phyloP scores from a whole-genome alignment of 371 early-diverging fungal species.

The Apophysomyces variabilis region DNA sequence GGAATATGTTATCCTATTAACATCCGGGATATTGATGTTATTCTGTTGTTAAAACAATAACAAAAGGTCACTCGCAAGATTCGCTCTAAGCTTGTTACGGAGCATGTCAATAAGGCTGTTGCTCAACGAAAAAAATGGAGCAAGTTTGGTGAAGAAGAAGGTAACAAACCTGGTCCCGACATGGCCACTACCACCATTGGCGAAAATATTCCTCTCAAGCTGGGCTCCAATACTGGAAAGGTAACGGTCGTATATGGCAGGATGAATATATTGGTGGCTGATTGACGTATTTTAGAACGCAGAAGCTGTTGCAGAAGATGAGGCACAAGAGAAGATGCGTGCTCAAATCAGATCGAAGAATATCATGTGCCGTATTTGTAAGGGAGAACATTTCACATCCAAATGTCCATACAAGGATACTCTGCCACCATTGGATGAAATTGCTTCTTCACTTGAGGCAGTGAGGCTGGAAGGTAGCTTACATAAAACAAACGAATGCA shows the following conservation, averaged over 20 bases:
- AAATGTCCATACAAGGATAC: slow-evolving; percentile 98
- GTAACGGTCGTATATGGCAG: slow-evolving; percentile 22
- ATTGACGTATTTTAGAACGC: slow-evolving; percentile 35
- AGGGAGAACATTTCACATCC: slow-evolving; percentile 94
- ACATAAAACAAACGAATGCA: neutral
- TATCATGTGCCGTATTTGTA: slow-evolving; percentile 96
- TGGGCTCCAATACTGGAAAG: slow-evolving; percentile 68
- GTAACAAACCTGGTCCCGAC: slow-evolving; percentile 84
- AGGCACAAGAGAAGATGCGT: slow-evolving; percentile 47
- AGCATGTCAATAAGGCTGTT: slow-evolving; percentile 87
- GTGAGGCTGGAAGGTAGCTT: slow-evolving; percentile 42
- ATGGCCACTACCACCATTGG: slow-evolving; percentile 87
- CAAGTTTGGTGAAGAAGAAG: slow-evolving; percentile 82
- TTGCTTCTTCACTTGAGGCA: slow-evolving; percentile 49
- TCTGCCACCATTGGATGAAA: slow-evolving; percentile 73
- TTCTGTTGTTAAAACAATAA: neutral
- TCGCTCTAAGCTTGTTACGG: slow-evolving; percentile 77
- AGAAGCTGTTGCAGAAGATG: slow-evolving; percentile 64
- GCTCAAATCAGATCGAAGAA: slow-evolving; percentile 70
- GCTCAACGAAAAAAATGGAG: slow-evolving; percentile 90
- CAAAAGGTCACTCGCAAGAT: slow-evolving; percentile 80
- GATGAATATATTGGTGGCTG: neutral
- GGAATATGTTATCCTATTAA: neutral
- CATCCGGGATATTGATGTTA: neutral
- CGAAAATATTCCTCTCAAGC: slow-evolving; percentile 87